phyloP scores from a whole-genome alignment of 2,329 filamentous ascomycete genomes.

The Pseudogymnoascus sp. region DNA sequence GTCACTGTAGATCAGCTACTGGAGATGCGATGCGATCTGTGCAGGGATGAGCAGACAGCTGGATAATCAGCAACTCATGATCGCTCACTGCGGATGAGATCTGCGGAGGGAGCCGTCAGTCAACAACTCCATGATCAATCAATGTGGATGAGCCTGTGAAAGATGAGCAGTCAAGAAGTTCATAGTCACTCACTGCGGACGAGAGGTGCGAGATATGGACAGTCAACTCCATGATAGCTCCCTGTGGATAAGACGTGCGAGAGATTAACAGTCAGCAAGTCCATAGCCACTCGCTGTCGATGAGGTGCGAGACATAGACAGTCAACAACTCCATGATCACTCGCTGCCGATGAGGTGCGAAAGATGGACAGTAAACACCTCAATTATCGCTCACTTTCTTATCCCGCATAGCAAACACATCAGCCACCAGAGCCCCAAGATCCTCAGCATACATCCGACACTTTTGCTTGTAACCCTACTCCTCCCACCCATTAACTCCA shows the following conservation, averaged over 20 bases:
- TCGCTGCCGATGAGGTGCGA: background rate
- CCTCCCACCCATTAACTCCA: conserved; percentile 1
- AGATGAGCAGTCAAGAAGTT: too few species aligned
- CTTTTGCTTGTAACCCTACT: background rate
- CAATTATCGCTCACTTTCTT: background rate
- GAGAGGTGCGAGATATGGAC: too few species aligned
- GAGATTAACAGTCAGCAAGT: too few species aligned
- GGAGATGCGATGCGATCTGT: background rate
- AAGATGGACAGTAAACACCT: background rate
- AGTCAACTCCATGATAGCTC: too few species aligned
- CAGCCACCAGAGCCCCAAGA: background rate
- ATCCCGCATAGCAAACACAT: background rate
- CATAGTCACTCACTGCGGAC: too few species aligned
- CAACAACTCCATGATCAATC: background rate
- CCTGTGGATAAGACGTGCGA: too few species aligned
- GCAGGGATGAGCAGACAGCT: background rate
- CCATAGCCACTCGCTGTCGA: background rate
- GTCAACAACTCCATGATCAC: background rate
- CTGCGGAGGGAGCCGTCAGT: too few species aligned
- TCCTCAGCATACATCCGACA: background rate
- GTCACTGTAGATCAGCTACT: background rate
- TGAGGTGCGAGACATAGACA: too few species aligned
- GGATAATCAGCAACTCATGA: background rate
- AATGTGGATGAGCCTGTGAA: background rate
- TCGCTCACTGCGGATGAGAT: too few species aligned